phyloP scores from a whole-genome alignment of 208 protist species.

The Acanthamoeba culbertsoni region DNA sequence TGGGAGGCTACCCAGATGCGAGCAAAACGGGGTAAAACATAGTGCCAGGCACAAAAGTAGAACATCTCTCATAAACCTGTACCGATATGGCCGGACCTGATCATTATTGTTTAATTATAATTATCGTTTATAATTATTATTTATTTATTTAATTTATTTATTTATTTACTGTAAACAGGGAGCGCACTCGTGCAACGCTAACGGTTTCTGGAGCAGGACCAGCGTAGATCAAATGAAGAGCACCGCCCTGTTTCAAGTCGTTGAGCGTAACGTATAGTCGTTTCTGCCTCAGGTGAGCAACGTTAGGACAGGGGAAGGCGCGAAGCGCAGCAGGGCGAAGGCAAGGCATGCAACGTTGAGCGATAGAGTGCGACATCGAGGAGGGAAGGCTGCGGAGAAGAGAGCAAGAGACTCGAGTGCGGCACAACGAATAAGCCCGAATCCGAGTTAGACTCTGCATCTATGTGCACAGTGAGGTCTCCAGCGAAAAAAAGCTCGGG shows the following conservation, averaged over 20 bases:
- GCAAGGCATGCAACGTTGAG: not conserved
- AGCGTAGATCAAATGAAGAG: not conserved
- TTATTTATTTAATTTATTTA: too few relatives aligned
- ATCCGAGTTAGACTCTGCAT: too few relatives aligned
- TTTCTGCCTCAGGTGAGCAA: not conserved
- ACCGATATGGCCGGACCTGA: not conserved
- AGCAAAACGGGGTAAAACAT: not conserved
- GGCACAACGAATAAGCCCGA: too few relatives aligned
- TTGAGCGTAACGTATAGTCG: constrained; percentile 2
- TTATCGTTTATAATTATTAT: too few relatives aligned
- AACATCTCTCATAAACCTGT: not conserved
- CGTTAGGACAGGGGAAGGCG: not conserved
- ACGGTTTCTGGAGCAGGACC: not conserved
- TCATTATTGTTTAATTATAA: too few relatives aligned
- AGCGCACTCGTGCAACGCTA: not conserved
- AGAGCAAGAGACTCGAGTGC: too few relatives aligned
- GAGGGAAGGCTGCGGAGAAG: too few relatives aligned
- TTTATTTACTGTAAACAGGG: not conserved
- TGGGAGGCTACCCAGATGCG: not conserved
- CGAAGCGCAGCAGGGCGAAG: not conserved
- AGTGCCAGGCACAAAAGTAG: not conserved
- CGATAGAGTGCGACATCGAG: too few relatives aligned
- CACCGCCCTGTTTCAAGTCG: not conserved
- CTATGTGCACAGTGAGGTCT: too few relatives aligned
- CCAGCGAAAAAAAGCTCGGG: too few relatives aligned